Evolutionary conservation across 2,329 filamentous ascomycete genomes (phyloP).

Genomic region (Colletotrichum chrysophilum): DNA sequence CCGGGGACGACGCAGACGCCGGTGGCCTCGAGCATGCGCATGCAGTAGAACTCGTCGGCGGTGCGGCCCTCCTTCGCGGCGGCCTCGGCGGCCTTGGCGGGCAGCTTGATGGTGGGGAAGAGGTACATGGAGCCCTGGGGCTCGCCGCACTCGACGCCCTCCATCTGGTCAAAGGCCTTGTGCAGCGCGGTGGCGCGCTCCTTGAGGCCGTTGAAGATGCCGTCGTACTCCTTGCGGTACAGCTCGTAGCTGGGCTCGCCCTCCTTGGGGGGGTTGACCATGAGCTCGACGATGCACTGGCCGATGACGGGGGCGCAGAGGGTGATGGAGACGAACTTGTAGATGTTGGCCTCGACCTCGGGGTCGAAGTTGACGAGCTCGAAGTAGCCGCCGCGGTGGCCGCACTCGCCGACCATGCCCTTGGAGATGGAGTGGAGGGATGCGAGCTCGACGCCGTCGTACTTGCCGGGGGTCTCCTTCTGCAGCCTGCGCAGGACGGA

Average conservation of each 20-base stretch:
- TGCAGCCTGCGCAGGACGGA: constrained; percentile 83
- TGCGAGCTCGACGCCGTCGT: constrained; percentile 85
- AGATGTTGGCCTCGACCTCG: constrained; percentile 89
- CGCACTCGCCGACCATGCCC: constrained; percentile 98
- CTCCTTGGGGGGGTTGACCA: constrained; percentile 91
- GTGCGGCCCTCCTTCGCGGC: constrained; percentile 75
- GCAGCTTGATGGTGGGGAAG: constrained; percentile 89
- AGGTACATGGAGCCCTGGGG: constrained; percentile 99
- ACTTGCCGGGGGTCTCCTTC: constrained; percentile 74
- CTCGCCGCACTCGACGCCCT: constrained; percentile 88
- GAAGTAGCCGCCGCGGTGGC: constrained; percentile 96
- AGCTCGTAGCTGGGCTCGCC: constrained; percentile 85
- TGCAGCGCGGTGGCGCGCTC: constrained; percentile 85
- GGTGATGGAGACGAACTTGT: constrained; percentile 98
- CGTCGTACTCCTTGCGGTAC: constrained; percentile 85
- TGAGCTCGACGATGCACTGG: constrained; percentile 95
- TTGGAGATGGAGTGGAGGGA: constrained; percentile 95
- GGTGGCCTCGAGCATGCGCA: constrained; percentile 88
- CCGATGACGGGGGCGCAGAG: constrained; percentile 94
- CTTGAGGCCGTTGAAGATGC: constrained; percentile 79
- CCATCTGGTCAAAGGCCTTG: constrained; percentile 91
- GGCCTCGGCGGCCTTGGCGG: constrained; percentile 76
- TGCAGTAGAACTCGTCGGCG: constrained; percentile 93
- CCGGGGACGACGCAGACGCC: constrained; percentile 95
- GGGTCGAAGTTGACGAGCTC: constrained; percentile 90